Evolutionary conservation across 306 rosid genomes (phyloP).

Genomic region (Alnus glutinosa): DNA sequence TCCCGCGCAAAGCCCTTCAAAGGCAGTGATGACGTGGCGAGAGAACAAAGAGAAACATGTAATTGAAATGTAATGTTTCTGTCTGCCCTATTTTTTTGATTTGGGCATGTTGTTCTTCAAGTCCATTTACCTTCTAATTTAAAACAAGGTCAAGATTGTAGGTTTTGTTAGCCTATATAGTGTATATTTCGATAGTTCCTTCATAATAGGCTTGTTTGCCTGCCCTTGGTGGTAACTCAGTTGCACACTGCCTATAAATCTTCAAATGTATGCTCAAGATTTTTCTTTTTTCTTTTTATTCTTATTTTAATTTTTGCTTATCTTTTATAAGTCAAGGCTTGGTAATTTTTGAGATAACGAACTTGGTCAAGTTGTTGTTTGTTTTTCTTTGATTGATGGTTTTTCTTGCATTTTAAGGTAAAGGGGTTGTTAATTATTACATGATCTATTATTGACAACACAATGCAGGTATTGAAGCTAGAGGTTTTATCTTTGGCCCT

Average conservation of each 20-base stretch:
- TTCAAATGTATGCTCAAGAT: not conserved
- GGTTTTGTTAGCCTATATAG: not conserved
- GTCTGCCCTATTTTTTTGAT: not conserved
- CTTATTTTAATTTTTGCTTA: not conserved
- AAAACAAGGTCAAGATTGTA: not conserved
- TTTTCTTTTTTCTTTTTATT: too few species aligned
- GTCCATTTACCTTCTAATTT: not conserved
- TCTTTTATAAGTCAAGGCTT: not conserved
- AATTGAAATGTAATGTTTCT: not conserved
- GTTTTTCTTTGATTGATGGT: slow-evolving; percentile 10
- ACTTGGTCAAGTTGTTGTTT: not conserved
- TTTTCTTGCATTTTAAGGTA: slow-evolving; percentile 12
- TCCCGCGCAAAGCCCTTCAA: too few species aligned
- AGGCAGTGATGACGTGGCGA: too few species aligned
- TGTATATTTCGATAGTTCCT: not conserved
- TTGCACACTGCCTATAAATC: not conserved
- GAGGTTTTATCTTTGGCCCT: slow-evolving; percentile 98
- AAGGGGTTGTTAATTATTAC: slow-evolving; percentile 12
- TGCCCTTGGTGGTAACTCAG: slow-evolving; percentile 9
- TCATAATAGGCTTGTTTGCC: slow-evolving; percentile 1
- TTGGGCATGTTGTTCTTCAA: not conserved
- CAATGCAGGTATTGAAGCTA: slow-evolving; percentile 83
- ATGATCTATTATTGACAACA: slow-evolving; percentile 17
- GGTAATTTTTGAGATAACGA: not conserved
- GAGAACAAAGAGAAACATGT: not conserved